These are phyloP conservation scores for Venturia pyrina DNA, from an alignment of 2,329 filamentous ascomycete genomes.

Conservation along the genomic window DNA sequence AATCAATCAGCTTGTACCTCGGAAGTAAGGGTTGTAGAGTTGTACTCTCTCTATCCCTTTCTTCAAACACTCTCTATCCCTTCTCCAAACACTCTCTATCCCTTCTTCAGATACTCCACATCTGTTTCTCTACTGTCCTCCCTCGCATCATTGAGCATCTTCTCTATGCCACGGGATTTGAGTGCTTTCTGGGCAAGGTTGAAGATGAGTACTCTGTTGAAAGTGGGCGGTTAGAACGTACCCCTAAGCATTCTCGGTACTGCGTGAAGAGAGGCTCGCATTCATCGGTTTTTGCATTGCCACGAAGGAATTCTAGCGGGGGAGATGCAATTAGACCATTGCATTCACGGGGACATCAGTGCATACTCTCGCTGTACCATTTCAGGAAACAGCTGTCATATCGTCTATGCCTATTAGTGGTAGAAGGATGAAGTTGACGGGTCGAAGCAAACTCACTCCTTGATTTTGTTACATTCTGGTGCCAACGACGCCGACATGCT, in stretches of 20 bases:
- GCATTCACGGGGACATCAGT: slow-evolving; percentile 10
- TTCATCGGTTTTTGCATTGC: slow-evolving; percentile 73
- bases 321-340: neutral
- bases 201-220: neutral
- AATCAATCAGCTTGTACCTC: too few relatives aligned
- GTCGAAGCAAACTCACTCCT: slow-evolving; percentile 57
- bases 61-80: slow-evolving; percentile 67
- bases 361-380: slow-evolving; percentile 97
- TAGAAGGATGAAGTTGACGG: neutral
- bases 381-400: slow-evolving; percentile 98
- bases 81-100: too few relatives aligned
- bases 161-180: slow-evolving; percentile 84
- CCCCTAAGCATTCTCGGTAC: slow-evolving; percentile 78
- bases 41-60: slow-evolving; percentile 59
- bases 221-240: slow-evolving; percentile 34
- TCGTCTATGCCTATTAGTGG: slow-evolving; percentile 45
- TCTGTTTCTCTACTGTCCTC: slow-evolving; percentile 88
- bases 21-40: too few relatives aligned
- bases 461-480: slow-evolving; percentile 88
- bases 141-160: slow-evolving; percentile 81
- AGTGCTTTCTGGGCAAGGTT: slow-evolving; percentile 56
- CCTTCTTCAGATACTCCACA: slow-evolving; percentile 46
- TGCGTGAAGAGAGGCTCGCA: slow-evolving; percentile 78
- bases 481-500: slow-evolving; percentile 88
- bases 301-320: slow-evolving; percentile 67